These are phyloP conservation scores for Malassezia dermatis DNA, from an alignment of 1,284 basidiomycete genomes.

Conservation along the genomic window DNA sequence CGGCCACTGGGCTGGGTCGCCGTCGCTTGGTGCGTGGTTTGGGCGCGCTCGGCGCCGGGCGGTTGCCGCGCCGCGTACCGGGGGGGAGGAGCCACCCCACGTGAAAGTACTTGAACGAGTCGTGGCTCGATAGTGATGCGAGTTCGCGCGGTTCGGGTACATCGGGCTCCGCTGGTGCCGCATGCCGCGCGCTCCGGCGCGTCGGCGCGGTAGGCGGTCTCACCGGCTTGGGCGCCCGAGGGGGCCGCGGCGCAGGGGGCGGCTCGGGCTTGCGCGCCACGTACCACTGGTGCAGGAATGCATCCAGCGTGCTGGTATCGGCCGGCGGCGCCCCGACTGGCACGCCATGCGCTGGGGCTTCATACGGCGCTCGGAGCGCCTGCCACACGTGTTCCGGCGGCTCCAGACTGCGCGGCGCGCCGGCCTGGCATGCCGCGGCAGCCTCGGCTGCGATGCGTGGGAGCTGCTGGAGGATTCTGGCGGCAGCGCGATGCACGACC, in stretches of 20 bases:
- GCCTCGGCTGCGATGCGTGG: background rate
- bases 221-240: background rate
- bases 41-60: constrained; percentile 1
- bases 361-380: constrained; percentile 22
- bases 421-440: background rate
- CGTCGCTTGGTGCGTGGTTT: constrained; percentile 3
- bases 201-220: background rate
- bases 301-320: constrained; percentile 8
- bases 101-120: constrained; percentile 73
- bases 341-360: background rate
- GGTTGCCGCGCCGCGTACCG: constrained; percentile 47
- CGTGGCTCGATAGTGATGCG: constrained; percentile 57
- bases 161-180: background rate
- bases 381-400: constrained; percentile 21
- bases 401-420: constrained; percentile 23
- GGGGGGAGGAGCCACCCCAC: constrained; percentile 76
- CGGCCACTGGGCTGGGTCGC: background rate
- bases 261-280: constrained; percentile 5
- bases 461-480: constrained; percentile 58
- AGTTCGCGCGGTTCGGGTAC: constrained; percentile 8
- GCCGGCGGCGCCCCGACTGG: constrained; percentile 5
- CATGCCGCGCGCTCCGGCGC: background rate
- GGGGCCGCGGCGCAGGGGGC: constrained; percentile 8
- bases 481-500: constrained; percentile 63
- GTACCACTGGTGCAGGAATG: constrained; percentile 19